These are phyloP conservation scores for Trichoderma asperelloides DNA, from an alignment of 495 filamentous ascomycete genomes.

Conservation along the genomic window DNA sequence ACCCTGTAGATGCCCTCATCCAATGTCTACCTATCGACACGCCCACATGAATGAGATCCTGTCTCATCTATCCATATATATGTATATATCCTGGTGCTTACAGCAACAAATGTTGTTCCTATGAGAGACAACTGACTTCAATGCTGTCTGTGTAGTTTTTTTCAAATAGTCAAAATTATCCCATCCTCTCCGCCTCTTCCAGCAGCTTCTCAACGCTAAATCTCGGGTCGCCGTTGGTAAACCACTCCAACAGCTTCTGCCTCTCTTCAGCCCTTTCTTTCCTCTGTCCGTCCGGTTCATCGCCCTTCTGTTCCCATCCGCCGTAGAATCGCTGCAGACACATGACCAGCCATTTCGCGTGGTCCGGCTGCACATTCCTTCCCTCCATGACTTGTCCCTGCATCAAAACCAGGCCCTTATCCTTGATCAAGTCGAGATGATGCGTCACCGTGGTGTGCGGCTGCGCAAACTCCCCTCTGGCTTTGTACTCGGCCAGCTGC, in stretches of 20 bases:
- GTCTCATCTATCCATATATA: background rate
- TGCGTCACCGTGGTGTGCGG: constrained; percentile 93
- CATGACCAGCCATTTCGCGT: constrained; percentile 85
- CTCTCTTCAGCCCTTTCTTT: constrained; percentile 32
- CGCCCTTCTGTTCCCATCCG: constrained; percentile 33
- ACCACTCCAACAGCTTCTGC: constrained; percentile 68
- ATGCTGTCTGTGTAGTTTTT: background rate
- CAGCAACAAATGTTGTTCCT: too few relatives aligned
- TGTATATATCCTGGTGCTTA: background rate
- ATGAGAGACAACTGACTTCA: background rate
- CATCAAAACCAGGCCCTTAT: constrained; percentile 73
- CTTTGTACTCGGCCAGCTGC: constrained; percentile 81
- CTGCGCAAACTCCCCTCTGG: constrained; percentile 76
- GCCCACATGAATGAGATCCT: background rate
- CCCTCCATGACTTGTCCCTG: constrained; percentile 71
- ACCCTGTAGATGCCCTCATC: background rate
- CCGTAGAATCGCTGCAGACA: constrained; percentile 90
- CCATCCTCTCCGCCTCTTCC: constrained; percentile 74
- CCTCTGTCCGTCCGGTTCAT: constrained; percentile 26
- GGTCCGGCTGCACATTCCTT: constrained; percentile 63
- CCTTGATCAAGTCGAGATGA: constrained; percentile 65
- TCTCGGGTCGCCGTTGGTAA: constrained; percentile 61
- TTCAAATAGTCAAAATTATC: constrained; percentile 15
- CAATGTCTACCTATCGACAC: background rate
- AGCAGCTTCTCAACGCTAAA: constrained; percentile 81